Percentiles rank a stretch among this genome's conserved stretches.
Evolutionary conservation across 163 green algal species (phyloP).

Genomic region (Scenedesmus sp.): DNA sequence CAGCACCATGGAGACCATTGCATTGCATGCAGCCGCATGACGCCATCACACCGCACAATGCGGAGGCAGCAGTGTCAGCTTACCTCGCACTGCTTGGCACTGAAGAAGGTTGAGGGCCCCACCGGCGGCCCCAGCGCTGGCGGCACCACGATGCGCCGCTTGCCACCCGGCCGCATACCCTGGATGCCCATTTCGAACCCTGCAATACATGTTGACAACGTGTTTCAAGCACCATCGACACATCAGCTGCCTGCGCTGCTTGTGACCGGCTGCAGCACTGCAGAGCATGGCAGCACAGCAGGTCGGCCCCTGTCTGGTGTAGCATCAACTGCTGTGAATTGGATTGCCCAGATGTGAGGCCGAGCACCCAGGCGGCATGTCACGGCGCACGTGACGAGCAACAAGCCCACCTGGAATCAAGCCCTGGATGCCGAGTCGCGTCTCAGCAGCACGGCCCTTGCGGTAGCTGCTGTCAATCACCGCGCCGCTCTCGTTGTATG

Average conservation of each 20-base stretch:
- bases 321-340: no score
- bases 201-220: conserved; percentile 47
- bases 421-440: conserved; percentile 87
- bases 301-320: not conserved
- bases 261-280: no score
- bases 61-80: no score
- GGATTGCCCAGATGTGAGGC: no score
- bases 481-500: conserved; percentile 95
- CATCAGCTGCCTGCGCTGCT: no score
- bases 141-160: conserved; percentile 93
- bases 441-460: conserved; percentile 86
- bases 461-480: conserved; percentile 94
- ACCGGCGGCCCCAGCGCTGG: conserved; percentile 97
- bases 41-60: not conserved
- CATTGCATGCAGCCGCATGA: not conserved
- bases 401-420: conserved; percentile 85
- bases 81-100: conserved; percentile 98
- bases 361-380: no score
- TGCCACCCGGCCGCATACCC: conserved; percentile 88
- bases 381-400: not conserved
- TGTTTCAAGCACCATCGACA: not conserved
- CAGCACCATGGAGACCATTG: conserved; percentile 78
- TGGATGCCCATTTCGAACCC: conserved; percentile 92
- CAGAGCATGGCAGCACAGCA: conserved; percentile 1
- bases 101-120: conserved; percentile 99